Base-by-base conservation (phyloP, 2,329 filamentous ascomycete genomes). In the Myotisia sp. region DNA sequence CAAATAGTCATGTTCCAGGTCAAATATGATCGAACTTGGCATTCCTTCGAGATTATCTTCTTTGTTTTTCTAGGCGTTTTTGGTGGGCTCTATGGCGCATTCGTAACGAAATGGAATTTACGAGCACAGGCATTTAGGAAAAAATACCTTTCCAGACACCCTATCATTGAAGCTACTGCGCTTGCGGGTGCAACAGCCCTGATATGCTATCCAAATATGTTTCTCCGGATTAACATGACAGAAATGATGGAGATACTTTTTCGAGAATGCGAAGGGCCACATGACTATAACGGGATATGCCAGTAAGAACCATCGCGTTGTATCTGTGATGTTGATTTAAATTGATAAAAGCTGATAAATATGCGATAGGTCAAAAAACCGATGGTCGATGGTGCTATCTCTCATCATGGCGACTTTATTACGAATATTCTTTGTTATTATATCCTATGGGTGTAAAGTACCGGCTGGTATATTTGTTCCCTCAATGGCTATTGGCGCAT, bases 1-100 rank as follows among this genome's bases (percentile, higher is more conserved):
- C 90, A 98, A 53, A 70, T 98, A 26, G 90, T 98, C 71, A 95
- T 98, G 87, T 98, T 98, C 58, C 86, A 93, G 49, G 87, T 98
- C 49, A 75, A 76, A 48, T 98, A 98, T 52, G 87, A 95, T 56
- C 79, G 87, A 26, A 79, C 81, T 26, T 98, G 90, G 90, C 90
- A 98, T 60, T 93, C 93, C 50, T 98, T 98, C 51, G 90, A 98
- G 54, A 68, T 90, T 3, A 58, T 93, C 17, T 95, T 95, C 53
- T 98, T 92, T 58, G 71, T 93, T 44, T 65, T 93, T 34, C 74
- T 98, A 42, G 90, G 90, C 29, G 70, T 90, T 18, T 95, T 98
- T 47, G 90, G 90, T 26, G 90, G 90, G 4, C 66, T 95, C 2
- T 98, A 98, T 47, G 90, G 90, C 37, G 87, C 87, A 9, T 84